Evolutionary conservation across 176 grass and related monocot genomes (phyloP).

Genomic region (Triticum monococcum): DNA sequence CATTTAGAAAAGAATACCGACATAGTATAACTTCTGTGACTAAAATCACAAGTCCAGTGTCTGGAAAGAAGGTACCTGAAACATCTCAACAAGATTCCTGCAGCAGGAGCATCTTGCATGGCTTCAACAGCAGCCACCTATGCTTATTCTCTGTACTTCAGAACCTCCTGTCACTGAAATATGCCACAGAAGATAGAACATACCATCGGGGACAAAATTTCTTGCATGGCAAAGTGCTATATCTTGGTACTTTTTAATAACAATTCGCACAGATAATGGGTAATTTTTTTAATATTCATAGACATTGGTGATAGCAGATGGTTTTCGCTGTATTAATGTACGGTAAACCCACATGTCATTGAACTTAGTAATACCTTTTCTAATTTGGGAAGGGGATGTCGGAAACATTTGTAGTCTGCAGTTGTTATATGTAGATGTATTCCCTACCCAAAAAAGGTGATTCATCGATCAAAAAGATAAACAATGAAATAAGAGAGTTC

Average conservation of each 20-base stretch:
- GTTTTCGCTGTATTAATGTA: neutral
- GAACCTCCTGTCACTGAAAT: constrained; percentile 57
- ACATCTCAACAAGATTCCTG: too few relatives aligned
- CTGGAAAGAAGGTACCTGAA: too few relatives aligned
- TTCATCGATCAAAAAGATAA: too few relatives aligned
- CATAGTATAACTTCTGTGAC: too few relatives aligned
- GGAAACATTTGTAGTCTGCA: too few relatives aligned
- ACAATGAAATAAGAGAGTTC: too few relatives aligned
- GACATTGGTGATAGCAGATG: neutral
- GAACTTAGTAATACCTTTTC: too few relatives aligned
- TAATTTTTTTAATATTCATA: neutral
- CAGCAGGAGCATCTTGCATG: constrained; percentile 74
- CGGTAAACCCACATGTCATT: neutral
- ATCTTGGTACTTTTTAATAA: neutral
- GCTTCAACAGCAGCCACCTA: constrained; percentile 77
- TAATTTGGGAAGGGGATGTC: too few relatives aligned
- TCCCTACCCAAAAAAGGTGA: too few relatives aligned
- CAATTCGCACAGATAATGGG: neutral
- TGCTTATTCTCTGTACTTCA: constrained; percentile 78
- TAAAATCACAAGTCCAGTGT: too few relatives aligned
- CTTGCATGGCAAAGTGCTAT: neutral
- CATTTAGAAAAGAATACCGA: too few relatives aligned
- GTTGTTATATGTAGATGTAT: too few relatives aligned
- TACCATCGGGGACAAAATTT: neutral
- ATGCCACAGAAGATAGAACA: neutral